Percentiles rank a stretch among this genome's conserved stretches.
These are phyloP conservation scores for Epichloe festucae DNA, from an alignment of 2,329 filamentous ascomycete species.

Conservation along the genomic window DNA sequence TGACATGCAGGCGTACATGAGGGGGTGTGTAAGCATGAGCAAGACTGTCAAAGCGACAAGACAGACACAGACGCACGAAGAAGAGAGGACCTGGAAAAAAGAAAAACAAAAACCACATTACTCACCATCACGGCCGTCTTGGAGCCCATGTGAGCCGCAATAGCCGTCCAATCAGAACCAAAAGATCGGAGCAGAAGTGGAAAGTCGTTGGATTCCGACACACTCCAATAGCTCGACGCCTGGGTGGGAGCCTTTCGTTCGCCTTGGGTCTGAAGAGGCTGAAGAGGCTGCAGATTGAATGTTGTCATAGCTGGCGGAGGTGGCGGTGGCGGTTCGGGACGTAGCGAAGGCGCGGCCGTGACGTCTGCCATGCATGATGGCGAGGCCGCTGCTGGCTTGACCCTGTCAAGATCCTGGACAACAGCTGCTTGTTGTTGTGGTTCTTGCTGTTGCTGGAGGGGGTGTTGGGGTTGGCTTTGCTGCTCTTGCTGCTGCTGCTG, in stretches of 20 bases:
- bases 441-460: conserved; percentile 7
- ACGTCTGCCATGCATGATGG: conserved; percentile 32
- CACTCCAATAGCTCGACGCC: conserved; percentile 78
- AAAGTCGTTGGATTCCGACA: conserved; percentile 69
- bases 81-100: background rate
- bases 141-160: conserved; percentile 67
- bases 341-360: conserved; percentile 42
- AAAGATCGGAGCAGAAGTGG: conserved; percentile 58
- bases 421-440: conserved; percentile 8
- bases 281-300: conserved; percentile 33
- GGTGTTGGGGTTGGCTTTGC: background rate
- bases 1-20: background rate
- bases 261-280: conserved; percentile 20
- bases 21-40: background rate
- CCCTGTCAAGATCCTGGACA: conserved; percentile 21
- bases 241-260: conserved; percentile 43
- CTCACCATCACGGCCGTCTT: conserved; percentile 79
- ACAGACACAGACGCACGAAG: background rate
- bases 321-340: conserved; percentile 38
- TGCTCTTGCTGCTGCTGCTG: background rate
- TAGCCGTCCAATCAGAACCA: conserved; percentile 65
- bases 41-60: background rate
- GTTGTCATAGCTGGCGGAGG: conserved; percentile 34
- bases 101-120: conserved; percentile 2
- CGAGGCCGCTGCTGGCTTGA: conserved; percentile 20